phyloP scores from a whole-genome alignment of 2,329 filamentous ascomycete genomes.

The Claviceps citrina region DNA sequence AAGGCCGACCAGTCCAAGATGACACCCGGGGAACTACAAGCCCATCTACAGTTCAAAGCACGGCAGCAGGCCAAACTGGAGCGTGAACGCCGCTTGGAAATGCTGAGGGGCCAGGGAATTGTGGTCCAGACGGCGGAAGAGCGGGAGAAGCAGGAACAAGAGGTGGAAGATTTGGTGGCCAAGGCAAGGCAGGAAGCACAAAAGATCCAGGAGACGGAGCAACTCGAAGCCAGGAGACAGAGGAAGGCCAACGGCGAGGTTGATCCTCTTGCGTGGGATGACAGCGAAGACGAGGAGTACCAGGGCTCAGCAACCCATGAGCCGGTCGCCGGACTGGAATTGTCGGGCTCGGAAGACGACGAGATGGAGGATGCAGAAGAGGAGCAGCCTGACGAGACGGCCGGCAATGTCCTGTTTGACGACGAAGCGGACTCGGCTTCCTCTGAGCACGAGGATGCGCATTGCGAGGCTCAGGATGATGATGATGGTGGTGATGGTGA shows the following conservation, averaged over 20 bases:
- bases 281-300: slow-evolving; percentile 40
- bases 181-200: slow-evolving; percentile 64
- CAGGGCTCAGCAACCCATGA: slow-evolving; percentile 22
- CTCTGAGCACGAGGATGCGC: slow-evolving; percentile 9
- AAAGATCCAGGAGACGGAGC: slow-evolving; percentile 64
- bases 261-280: slow-evolving; percentile 40
- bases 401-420: slow-evolving; percentile 20
- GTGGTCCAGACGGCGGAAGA: slow-evolving; percentile 76
- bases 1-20: slow-evolving; percentile 39
- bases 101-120: slow-evolving; percentile 65
- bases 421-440: slow-evolving; percentile 24
- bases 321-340: slow-evolving; percentile 25
- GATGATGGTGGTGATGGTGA: slow-evolving; percentile 7
- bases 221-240: slow-evolving; percentile 53
- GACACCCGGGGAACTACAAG: slow-evolving; percentile 53
- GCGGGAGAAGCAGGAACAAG: slow-evolving; percentile 62
- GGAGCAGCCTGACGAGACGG: slow-evolving; percentile 16
- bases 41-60: slow-evolving; percentile 52
- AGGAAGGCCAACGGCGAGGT: slow-evolving; percentile 30
- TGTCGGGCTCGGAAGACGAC: slow-evolving; percentile 31
- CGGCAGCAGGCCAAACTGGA: slow-evolving; percentile 67
- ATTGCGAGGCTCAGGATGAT: slow-evolving; percentile 18
- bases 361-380: slow-evolving; percentile 19
- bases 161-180: slow-evolving; percentile 77
- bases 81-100: slow-evolving; percentile 60